Evolutionary conservation across 768 basidiomycete genomes (phyloP).

Genomic region (Xerocomellus dryophilus): DNA sequence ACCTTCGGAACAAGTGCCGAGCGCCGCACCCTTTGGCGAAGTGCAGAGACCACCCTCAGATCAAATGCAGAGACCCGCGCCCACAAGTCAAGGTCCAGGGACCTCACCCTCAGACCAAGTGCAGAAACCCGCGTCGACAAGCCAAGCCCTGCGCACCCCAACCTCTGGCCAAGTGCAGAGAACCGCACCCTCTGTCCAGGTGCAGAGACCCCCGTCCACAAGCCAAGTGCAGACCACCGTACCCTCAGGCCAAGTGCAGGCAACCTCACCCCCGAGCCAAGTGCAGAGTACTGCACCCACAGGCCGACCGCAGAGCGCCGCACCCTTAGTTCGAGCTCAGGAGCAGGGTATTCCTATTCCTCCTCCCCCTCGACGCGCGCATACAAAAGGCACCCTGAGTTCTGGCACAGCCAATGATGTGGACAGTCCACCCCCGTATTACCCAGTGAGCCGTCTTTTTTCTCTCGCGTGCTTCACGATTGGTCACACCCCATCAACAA

Average conservation of each 20-base stretch:
- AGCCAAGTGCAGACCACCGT: not conserved
- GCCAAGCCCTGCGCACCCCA: not conserved
- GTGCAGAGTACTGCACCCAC: not conserved
- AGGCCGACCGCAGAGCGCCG: not conserved
- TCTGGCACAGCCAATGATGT: not conserved
- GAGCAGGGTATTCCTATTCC: not conserved
- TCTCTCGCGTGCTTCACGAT: not conserved
- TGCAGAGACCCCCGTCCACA: not conserved
- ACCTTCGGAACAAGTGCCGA: not conserved
- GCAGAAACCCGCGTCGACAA: not conserved
- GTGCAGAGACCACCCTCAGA: not conserved
- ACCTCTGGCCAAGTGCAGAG: not conserved
- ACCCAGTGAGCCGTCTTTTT: slow-evolving; percentile 17
- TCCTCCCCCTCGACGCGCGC: slow-evolving; percentile 2
- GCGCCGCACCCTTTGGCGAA: not conserved
- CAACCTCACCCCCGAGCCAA: not conserved
- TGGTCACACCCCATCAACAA: not conserved
- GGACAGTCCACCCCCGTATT: slow-evolving; percentile 25
- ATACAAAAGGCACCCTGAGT: not conserved
- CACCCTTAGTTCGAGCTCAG: not conserved
- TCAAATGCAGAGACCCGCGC: not conserved
- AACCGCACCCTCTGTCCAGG: not conserved
- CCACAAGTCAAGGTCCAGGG: not conserved
- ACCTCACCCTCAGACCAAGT: not conserved
- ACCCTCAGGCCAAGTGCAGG: not conserved